Conservation (phyloP, 106 monocot genomes). For the Platanthera zijinensis region DNA sequence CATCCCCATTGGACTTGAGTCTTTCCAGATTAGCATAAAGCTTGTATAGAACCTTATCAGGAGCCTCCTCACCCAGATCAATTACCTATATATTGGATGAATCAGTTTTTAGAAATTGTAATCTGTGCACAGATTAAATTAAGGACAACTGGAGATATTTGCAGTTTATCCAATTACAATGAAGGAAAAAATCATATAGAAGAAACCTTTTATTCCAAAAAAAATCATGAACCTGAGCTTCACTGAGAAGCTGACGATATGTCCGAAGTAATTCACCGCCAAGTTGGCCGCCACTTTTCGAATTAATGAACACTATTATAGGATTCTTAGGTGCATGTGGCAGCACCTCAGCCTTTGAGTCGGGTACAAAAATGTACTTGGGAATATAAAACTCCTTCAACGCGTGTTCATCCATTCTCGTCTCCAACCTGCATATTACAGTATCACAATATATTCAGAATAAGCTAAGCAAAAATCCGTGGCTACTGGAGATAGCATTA, state of each 20-base stretch:
- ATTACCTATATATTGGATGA: conserved; percentile 48
- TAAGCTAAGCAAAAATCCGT: not conserved
- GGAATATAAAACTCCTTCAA: conserved; percentile 63
- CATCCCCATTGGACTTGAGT: conserved; percentile 49
- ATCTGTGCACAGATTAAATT: not conserved
- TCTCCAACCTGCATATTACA: conserved; percentile 7
- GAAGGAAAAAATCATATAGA: not conserved
- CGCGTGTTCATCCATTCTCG: conserved; percentile 10
- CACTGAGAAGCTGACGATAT: conserved; percentile 68
- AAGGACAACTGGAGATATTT: not conserved
- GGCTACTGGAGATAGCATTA: not conserved
- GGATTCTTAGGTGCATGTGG: conserved; percentile 39
- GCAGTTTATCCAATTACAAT: not conserved
- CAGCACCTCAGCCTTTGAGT: conserved; percentile 8
- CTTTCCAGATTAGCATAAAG: conserved; percentile 76
- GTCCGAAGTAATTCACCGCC: conserved; percentile 65
- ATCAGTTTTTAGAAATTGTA: not conserved
- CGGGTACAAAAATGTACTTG: conserved; percentile 47
- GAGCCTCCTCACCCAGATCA: conserved; percentile 77
- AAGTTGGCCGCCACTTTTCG: conserved; percentile 84
- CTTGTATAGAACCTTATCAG: conserved; percentile 78
- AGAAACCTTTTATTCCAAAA: not conserved
- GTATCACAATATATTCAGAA: not conserved
- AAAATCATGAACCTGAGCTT: conserved; percentile 35
- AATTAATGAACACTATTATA: conserved; percentile 79